These are phyloP conservation scores for Bacidia rubella DNA, from an alignment of 495 filamentous ascomycete species.

Conservation along the genomic window DNA sequence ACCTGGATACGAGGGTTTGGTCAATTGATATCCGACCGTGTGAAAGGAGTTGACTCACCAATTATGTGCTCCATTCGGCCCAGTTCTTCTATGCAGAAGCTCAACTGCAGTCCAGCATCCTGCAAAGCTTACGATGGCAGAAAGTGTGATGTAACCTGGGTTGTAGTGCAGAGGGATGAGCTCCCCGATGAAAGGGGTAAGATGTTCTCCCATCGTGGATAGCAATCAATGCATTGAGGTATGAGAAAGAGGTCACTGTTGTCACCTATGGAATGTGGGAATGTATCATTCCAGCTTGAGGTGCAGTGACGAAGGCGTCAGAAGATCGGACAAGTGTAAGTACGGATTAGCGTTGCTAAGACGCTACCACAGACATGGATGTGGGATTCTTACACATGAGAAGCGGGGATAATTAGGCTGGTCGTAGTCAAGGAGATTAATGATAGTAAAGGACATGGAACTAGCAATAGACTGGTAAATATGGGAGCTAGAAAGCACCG, in stretches of 20 bases:
- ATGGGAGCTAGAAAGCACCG: too few relatives aligned
- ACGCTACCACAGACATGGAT: background rate
- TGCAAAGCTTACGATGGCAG: constrained; percentile 64
- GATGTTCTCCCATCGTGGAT: background rate
- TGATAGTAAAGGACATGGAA: too few relatives aligned
- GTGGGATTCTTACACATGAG: too few relatives aligned
- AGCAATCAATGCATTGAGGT: too few relatives aligned
- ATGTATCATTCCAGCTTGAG: too few relatives aligned
- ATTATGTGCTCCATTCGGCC: constrained; percentile 52
- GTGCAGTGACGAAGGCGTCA: background rate
- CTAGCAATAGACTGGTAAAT: too few relatives aligned
- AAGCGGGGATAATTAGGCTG: background rate
- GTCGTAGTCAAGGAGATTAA: background rate
- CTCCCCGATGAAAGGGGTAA: constrained; percentile 17
- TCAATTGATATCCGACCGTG: background rate
- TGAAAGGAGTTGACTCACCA: constrained; percentile 33
- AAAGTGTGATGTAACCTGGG: constrained; percentile 52
- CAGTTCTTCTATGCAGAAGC: constrained; percentile 63
- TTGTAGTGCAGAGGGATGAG: constrained; percentile 42
- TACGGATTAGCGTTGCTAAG: background rate
- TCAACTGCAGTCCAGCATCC: constrained; percentile 70
- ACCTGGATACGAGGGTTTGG: constrained; percentile 30
- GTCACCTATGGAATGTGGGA: too few relatives aligned
- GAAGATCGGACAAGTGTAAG: background rate
- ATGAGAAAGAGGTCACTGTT: too few relatives aligned